These are phyloP conservation scores for Phyllosticta citribraziliensis DNA, from an alignment of 2,329 filamentous ascomycete species.

Conservation along the genomic window DNA sequence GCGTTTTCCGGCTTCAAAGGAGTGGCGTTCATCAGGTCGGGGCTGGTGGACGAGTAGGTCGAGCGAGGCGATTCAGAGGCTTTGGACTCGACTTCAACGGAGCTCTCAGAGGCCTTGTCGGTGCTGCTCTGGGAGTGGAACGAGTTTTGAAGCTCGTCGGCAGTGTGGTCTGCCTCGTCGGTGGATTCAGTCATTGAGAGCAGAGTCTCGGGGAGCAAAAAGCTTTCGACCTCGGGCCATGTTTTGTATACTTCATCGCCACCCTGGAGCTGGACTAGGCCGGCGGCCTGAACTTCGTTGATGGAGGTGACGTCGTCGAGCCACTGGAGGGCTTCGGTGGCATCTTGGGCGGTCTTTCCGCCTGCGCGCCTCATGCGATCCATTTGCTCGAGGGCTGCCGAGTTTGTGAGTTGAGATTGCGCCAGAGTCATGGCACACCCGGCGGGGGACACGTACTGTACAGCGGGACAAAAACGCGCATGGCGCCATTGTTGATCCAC, in stretches of 20 bases:
- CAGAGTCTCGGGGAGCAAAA: constrained; percentile 37
- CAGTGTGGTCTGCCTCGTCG: constrained; percentile 24
- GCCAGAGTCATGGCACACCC: not conserved
- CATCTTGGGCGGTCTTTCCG: constrained; percentile 34
- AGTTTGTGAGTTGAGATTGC: constrained; percentile 6
- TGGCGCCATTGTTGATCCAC: constrained; percentile 40
- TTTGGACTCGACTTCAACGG: constrained; percentile 30
- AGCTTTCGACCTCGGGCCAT: constrained; percentile 43
- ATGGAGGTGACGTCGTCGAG: constrained; percentile 42
- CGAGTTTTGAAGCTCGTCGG: constrained; percentile 28
- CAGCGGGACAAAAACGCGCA: constrained; percentile 42
- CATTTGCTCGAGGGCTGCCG: constrained; percentile 37
- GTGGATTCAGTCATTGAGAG: constrained; percentile 39
- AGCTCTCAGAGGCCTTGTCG: constrained; percentile 34
- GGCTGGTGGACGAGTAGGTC: constrained; percentile 23
- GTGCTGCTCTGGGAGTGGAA: constrained; percentile 22
- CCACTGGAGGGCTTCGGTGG: constrained; percentile 41
- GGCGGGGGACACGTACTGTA: constrained; percentile 31
- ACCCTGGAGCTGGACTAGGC: constrained; percentile 37
- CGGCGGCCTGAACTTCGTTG: constrained; percentile 24
- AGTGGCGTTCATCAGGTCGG: constrained; percentile 22
- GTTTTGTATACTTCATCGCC: constrained; percentile 36
- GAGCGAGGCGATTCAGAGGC: constrained; percentile 33
- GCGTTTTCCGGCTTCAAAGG: constrained; percentile 18
- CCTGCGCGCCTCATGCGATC: constrained; percentile 33